These are phyloP conservation scores for Silene uniflora DNA, from an alignment of 148 eudicot genomes.

Conservation along the genomic window DNA sequence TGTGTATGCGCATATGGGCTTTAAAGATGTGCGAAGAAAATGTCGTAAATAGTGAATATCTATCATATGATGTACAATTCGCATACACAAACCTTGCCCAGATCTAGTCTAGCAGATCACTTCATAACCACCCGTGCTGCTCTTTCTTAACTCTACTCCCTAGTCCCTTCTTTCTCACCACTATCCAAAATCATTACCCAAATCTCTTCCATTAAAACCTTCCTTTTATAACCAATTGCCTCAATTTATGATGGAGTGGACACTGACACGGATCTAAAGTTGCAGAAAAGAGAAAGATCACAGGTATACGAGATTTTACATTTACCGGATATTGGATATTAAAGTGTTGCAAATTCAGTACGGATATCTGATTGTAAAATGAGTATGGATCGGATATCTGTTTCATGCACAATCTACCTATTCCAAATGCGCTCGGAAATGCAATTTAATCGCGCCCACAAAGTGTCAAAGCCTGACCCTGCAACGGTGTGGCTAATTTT, in stretches of 20 bases:
- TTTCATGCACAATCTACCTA: neutral
- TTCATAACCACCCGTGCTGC: neutral
- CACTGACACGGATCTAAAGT: neutral
- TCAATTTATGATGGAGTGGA: neutral
- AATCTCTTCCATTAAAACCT: neutral
- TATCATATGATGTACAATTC: neutral
- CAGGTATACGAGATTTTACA: neutral
- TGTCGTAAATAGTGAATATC: neutral
- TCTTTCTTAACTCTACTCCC: neutral
- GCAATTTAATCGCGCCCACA: too few species aligned
- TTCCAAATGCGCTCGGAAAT: too few species aligned
- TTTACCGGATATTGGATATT: neutral
- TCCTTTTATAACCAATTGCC: neutral
- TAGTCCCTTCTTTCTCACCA: neutral
- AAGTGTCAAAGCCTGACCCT: too few species aligned
- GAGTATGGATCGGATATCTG: neutral
- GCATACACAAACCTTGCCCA: neutral
- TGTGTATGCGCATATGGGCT: neutral
- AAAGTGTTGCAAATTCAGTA: neutral
- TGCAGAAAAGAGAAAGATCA: neutral
- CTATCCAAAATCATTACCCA: neutral
- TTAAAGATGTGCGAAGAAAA: too few species aligned
- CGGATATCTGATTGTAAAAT: neutral
- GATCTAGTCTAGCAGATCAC: neutral
- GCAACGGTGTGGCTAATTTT: too few species aligned